Percentiles rank a stretch among this genome's conserved stretches.
These are phyloP conservation scores for Dunaliella primolecta DNA, from an alignment of 139 green algal genomes.

Conservation along the genomic window DNA sequence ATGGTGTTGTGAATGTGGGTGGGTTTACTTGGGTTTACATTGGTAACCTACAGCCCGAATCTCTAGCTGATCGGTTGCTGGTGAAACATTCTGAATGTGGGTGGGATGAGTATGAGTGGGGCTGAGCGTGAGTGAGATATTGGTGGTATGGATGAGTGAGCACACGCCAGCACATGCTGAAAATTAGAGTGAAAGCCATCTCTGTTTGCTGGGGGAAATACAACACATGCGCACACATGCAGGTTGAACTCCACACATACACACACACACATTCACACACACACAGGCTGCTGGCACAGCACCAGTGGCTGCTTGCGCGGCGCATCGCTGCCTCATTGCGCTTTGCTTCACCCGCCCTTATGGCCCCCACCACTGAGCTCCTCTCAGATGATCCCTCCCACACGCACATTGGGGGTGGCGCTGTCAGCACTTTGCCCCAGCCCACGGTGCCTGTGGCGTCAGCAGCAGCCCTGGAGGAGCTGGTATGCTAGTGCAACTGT, in stretches of 20 bases:
- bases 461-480: not conserved
- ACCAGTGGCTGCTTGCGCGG: constrained; percentile 48
- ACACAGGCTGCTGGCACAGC: constrained; percentile 44
- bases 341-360: not conserved
- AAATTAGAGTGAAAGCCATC: too few relatives aligned
- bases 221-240: too few relatives aligned
- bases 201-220: too few relatives aligned
- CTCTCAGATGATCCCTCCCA: not conserved
- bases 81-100: too few relatives aligned
- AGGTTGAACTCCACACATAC: too few relatives aligned
- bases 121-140: not conserved
- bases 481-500: too few relatives aligned
- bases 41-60: too few relatives aligned
- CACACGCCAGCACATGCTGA: too few relatives aligned
- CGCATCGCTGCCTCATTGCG: constrained; percentile 32
- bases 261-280: too few relatives aligned
- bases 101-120: not conserved
- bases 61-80: too few relatives aligned
- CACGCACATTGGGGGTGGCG: not conserved
- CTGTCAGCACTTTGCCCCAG: not conserved
- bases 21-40: too few relatives aligned
- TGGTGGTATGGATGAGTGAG: not conserved
- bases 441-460: not conserved
- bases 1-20: not conserved
- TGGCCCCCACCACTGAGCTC: not conserved